A percentile compares a stretch with the other conserved stretches of the same genome.
phyloP scores from a whole-genome alignment of 306 rosid genomes.

The Cajanus cajan region DNA sequence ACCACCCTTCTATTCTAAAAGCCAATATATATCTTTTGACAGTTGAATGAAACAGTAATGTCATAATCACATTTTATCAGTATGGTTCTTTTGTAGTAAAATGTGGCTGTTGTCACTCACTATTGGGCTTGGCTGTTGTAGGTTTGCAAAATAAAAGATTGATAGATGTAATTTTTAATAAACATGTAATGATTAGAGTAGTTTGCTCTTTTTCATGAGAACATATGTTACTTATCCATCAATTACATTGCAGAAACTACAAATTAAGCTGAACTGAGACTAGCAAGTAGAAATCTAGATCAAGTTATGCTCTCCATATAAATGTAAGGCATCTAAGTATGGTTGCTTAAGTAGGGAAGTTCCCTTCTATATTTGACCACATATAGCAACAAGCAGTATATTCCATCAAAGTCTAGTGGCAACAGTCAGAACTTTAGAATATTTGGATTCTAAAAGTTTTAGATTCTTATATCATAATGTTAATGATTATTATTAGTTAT shows the following conservation, averaged over 20 bases:
- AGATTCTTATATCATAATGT: not conserved
- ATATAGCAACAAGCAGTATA: slow-evolving; percentile 1
- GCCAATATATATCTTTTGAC: not conserved
- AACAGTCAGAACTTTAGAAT: not conserved
- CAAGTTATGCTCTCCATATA: not conserved
- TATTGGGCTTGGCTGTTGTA: not conserved
- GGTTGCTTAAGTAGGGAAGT: no score
- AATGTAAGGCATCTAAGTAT: not conserved
- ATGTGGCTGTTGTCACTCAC: not conserved
- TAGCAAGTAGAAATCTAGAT: not conserved
- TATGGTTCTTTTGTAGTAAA: not conserved
- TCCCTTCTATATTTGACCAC: slow-evolving; percentile 13
- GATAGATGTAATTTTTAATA: not conserved
- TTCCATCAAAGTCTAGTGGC: slow-evolving; percentile 13
- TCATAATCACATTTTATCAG: not conserved
- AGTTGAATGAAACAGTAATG: not conserved
- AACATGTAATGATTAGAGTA: not conserved
- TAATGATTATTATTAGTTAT: slow-evolving; percentile 3
- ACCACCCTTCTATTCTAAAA: not conserved
- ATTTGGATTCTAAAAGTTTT: slow-evolving; percentile 4
- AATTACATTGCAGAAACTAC: not conserved
- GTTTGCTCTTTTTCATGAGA: not conserved
- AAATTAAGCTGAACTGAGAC: not conserved
- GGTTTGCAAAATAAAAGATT: not conserved
- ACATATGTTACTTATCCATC: not conserved